Conservation (phyloP, 495 filamentous ascomycete genomes). For the Ramalina intermedia region DNA sequence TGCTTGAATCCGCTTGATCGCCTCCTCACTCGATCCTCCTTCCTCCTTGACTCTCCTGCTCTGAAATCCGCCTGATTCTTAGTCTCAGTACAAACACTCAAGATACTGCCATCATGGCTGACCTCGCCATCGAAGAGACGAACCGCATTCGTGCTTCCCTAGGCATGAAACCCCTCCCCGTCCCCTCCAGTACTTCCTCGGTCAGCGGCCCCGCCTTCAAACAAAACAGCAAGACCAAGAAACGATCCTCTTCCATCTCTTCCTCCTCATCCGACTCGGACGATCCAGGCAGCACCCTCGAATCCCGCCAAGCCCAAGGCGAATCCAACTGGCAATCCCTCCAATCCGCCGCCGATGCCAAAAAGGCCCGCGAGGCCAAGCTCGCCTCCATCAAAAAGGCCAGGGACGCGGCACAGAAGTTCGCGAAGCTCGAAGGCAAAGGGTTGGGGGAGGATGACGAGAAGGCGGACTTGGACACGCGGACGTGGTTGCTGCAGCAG, state of each 20-base stretch:
- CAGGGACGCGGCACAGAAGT: slow-evolving; percentile 64
- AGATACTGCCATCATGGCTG: slow-evolving; percentile 42
- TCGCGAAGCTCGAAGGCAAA: slow-evolving; percentile 59
- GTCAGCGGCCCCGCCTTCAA: slow-evolving; percentile 43
- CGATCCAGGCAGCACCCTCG: slow-evolving; percentile 59
- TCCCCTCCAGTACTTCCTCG: slow-evolving; percentile 38
- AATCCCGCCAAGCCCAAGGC: slow-evolving; percentile 61
- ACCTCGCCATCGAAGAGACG: slow-evolving; percentile 82
- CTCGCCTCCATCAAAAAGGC: slow-evolving; percentile 74
- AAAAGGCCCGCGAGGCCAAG: slow-evolving; percentile 61
- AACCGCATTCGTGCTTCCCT: slow-evolving; percentile 84
- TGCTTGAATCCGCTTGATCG: no score
- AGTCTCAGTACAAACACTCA: not conserved
- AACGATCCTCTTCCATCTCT: slow-evolving; percentile 22
- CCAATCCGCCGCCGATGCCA: slow-evolving; percentile 47
- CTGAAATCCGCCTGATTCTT: not conserved
- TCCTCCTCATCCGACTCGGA: slow-evolving; percentile 31
- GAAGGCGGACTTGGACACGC: slow-evolving; percentile 55
- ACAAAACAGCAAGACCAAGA: not conserved
- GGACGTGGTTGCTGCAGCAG: slow-evolving; percentile 66
- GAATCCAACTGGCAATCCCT: slow-evolving; percentile 60
- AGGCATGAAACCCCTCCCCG: slow-evolving; percentile 81
- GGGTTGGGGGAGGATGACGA: slow-evolving; percentile 62
- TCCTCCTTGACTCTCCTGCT: not conserved
- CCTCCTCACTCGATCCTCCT: not conserved